Evolutionary conservation across 441 rosid genomes (phyloP).

Genomic region (Bocquillonia castaneifolia): DNA sequence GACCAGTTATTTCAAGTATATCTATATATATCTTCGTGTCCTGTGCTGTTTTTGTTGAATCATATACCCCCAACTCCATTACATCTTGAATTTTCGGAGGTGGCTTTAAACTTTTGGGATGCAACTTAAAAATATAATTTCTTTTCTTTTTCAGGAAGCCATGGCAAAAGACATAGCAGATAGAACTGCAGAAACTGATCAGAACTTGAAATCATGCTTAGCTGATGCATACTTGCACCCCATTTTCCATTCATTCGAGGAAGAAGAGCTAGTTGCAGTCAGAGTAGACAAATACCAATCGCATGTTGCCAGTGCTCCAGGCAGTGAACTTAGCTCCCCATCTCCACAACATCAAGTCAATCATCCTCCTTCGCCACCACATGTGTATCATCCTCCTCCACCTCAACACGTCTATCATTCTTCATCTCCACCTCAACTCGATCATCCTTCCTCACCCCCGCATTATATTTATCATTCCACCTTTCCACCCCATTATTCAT

Average conservation of each 20-base stretch:
- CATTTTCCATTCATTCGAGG: conserved; percentile 75
- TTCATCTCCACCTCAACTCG: conserved; percentile 34
- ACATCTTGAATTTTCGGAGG: neutral
- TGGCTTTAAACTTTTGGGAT: neutral
- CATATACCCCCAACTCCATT: neutral
- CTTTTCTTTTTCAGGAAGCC: conserved; percentile 60
- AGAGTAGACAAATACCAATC: conserved; percentile 47
- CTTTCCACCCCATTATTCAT: conserved; percentile 35
- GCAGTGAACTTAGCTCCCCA: conserved; percentile 47
- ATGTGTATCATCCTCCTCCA: conserved; percentile 20
- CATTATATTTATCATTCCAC: conserved; percentile 22
- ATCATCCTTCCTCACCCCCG: conserved; percentile 29
- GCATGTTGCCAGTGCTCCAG: conserved; percentile 26
- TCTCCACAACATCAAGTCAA: conserved; percentile 32
- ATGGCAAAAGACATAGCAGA: conserved; percentile 74
- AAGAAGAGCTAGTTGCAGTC: conserved; percentile 48
- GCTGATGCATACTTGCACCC: conserved; percentile 92
- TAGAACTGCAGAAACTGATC: conserved; percentile 46
- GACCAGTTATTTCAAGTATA: too few relatives aligned
- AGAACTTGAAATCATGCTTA: conserved; percentile 60
- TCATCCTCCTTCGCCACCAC: conserved; percentile 26
- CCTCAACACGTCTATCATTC: conserved; percentile 37
- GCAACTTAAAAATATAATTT: neutral
- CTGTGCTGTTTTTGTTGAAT: neutral
- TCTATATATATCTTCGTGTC: neutral